Conservation (phyloP, 495 filamentous ascomycete species). For the Cercophora scortea region DNA sequence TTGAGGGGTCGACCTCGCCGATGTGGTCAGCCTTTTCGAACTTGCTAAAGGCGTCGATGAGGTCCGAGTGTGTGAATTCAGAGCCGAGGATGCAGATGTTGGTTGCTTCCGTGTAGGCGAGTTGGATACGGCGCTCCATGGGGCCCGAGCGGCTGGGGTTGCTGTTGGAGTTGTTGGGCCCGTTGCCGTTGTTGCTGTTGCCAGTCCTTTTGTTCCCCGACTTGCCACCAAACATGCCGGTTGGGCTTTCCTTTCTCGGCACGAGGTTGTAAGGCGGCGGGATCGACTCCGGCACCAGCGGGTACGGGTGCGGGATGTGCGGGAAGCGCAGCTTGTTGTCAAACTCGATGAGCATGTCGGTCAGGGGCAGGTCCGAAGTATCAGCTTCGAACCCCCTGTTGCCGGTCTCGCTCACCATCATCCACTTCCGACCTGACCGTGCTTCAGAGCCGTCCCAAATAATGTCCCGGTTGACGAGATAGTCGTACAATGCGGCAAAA, state of each 20-base stretch:
- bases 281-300: slow-evolving; percentile 51
- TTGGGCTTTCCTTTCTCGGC: slow-evolving; percentile 3
- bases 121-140: slow-evolving; percentile 41
- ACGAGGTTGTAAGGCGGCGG: slow-evolving; percentile 14
- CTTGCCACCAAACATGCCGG: slow-evolving; percentile 17
- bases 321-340: slow-evolving; percentile 56
- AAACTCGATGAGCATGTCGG: slow-evolving; percentile 60
- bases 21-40: slow-evolving; percentile 54
- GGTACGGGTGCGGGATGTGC: slow-evolving; percentile 64
- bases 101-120: slow-evolving; percentile 59
- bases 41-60: slow-evolving; percentile 22
- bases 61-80: neutral
- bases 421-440: slow-evolving; percentile 49
- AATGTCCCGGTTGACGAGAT: slow-evolving; percentile 62
- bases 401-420: slow-evolving; percentile 48
- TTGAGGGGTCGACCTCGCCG: slow-evolving; percentile 43
- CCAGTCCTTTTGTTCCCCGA: slow-evolving; percentile 26
- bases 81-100: slow-evolving; percentile 39
- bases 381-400: slow-evolving; percentile 51
- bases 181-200: neutral
- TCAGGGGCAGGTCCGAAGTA: slow-evolving; percentile 51
- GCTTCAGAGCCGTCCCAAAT: slow-evolving; percentile 54
- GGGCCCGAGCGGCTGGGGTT: slow-evolving; percentile 16
- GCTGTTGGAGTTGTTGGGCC: neutral
- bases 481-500: slow-evolving; percentile 64